A percentile compares a stretch with the other conserved stretches of the same genome.
Conservation (phyloP, 257 asterid genomes). For the Fraxinus americana region DNA sequence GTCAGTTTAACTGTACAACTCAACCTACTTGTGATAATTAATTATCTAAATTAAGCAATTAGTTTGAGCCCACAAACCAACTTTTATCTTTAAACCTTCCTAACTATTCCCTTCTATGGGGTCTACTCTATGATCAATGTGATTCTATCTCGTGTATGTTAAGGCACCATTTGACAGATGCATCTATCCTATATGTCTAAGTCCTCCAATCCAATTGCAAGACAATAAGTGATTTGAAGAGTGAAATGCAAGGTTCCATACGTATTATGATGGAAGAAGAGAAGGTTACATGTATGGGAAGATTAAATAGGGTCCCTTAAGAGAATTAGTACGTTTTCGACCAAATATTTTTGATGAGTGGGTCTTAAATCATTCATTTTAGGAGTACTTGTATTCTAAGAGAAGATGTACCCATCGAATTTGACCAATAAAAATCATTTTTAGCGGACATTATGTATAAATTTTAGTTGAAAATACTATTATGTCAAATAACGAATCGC, state of each 20-base stretch:
- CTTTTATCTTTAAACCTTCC: constrained; percentile 8
- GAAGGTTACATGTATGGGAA: background rate
- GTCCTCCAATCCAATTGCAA: constrained; percentile 30
- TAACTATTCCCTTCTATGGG: background rate
- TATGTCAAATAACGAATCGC: too few species aligned
- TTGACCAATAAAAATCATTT: too few species aligned
- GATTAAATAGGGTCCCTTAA: too few species aligned
- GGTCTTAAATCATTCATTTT: too few species aligned
- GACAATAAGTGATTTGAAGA: constrained; percentile 16
- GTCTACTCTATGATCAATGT: background rate
- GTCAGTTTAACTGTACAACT: constrained; percentile 37
- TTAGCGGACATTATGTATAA: too few species aligned
- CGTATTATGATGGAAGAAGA: background rate
- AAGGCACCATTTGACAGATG: constrained; percentile 18
- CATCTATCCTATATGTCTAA: background rate
- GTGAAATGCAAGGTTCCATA: constrained; percentile 19
- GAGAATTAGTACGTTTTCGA: too few species aligned
- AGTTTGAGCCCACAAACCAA: constrained; percentile 34
- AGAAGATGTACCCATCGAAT: too few species aligned
- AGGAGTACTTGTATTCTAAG: too few species aligned
- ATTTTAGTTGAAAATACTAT: too few species aligned
- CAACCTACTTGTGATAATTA: constrained; percentile 31
- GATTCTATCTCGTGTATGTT: constrained; percentile 12
- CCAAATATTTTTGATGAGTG: too few species aligned
- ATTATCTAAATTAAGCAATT: constrained; percentile 15